Evolutionary conservation across 441 rosid species (phyloP).

Genomic region (Gossypium schwendimanii): DNA sequence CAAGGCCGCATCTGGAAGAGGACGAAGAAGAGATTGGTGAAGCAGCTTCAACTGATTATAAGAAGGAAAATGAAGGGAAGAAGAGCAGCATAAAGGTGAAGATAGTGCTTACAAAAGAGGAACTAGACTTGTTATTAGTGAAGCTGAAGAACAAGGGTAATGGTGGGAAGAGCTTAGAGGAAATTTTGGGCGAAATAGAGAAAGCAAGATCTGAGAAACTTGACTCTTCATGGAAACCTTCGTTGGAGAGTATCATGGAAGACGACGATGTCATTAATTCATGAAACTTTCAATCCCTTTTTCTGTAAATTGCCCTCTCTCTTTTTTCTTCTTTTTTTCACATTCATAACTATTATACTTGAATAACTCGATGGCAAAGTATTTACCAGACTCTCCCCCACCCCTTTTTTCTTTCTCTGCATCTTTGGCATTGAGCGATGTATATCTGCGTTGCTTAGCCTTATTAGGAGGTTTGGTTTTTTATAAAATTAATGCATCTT

Average conservation of each 20-base stretch:
- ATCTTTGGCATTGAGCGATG: not conserved
- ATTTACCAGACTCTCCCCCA: not conserved
- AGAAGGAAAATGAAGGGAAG: slow-evolving; percentile 19
- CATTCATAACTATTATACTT: not conserved
- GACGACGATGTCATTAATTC: not conserved
- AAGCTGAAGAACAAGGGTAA: slow-evolving; percentile 26
- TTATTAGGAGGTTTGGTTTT: not conserved
- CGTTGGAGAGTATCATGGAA: slow-evolving; percentile 60
- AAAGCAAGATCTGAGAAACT: slow-evolving; percentile 27
- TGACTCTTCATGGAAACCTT: slow-evolving; percentile 55
- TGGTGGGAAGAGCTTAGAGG: slow-evolving; percentile 34
- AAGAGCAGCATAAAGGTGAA: slow-evolving; percentile 55
- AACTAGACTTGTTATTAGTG: slow-evolving; percentile 56
- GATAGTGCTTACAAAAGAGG: slow-evolving; percentile 68
- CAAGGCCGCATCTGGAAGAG: slow-evolving; percentile 17
- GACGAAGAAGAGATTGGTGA: slow-evolving; percentile 13
- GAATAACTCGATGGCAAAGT: not conserved
- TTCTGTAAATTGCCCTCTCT: not conserved
- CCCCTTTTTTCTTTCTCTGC: not conserved
- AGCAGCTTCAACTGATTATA: not conserved
- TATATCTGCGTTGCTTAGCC: not conserved
- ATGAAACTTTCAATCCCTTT: not conserved
- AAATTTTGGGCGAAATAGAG: slow-evolving; percentile 49
- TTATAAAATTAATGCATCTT: too few relatives aligned
- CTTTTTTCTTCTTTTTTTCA: not conserved